phyloP scores from a whole-genome alignment of 306 rosid genomes.

The Trifolium repens region DNA sequence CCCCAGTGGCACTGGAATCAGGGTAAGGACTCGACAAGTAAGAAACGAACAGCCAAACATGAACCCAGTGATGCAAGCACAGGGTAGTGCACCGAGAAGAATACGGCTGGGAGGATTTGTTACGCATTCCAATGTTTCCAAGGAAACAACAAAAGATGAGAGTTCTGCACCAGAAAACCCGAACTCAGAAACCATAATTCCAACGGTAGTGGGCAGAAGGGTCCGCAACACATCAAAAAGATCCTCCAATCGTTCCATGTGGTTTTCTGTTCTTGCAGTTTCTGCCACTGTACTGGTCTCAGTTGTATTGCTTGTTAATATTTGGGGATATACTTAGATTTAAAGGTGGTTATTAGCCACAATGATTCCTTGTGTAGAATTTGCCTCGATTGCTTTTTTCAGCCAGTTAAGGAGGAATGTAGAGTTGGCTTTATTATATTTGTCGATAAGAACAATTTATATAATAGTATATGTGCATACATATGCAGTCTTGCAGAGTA shows the following conservation, averaged over 20 bases:
- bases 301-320: slow-evolving; percentile 50
- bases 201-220: slow-evolving; percentile 38
- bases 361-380: slow-evolving; percentile 35
- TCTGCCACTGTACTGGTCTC: slow-evolving; percentile 45
- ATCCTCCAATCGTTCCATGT: slow-evolving; percentile 38
- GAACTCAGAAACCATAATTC: slow-evolving; percentile 45
- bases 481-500: slow-evolving; percentile 6
- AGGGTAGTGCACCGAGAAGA: slow-evolving; percentile 67
- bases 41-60: slow-evolving; percentile 35
- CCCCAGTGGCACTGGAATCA: slow-evolving; percentile 49
- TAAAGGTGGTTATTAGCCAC: slow-evolving; percentile 40
- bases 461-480: slow-evolving; percentile 26
- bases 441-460: slow-evolving; percentile 33
- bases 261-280: slow-evolving; percentile 54
- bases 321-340: slow-evolving; percentile 53
- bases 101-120: slow-evolving; percentile 49
- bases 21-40: slow-evolving; percentile 48
- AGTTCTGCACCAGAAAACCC: slow-evolving; percentile 42
- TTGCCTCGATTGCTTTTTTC: slow-evolving; percentile 39
- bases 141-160: slow-evolving; percentile 3
- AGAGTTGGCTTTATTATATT: slow-evolving; percentile 38
- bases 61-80: slow-evolving; percentile 26
- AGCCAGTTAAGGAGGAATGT: slow-evolving; percentile 37
- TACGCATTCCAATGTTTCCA: slow-evolving; percentile 24
- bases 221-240: slow-evolving; percentile 30